Base-by-base conservation (phyloP, 257 asterid species). In the Ocimum tenuiflorum region DNA sequence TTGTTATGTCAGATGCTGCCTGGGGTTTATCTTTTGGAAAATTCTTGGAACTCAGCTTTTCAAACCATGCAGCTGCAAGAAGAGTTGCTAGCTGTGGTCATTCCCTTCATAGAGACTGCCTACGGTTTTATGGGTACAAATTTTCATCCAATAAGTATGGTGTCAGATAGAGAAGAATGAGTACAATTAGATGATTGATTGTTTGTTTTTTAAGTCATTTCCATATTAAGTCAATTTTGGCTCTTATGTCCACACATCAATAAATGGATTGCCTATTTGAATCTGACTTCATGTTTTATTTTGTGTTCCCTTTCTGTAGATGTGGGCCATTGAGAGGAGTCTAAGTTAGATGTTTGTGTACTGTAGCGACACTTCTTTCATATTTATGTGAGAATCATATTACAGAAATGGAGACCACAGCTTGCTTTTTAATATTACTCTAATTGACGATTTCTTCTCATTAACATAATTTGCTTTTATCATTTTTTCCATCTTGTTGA, bases 41-140 rank as follows among this genome's bases (percentile, higher is more conserved):
- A 66, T 82, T 86, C 70, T 58, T 88, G 81, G 94, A 88, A 72
- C 89, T 88, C 64, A 83, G 94, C 78, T 88, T 88, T 78, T 86
- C 96, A 64, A 84, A 84, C 70, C 96, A 88, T 82, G 87, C 91
- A 59, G 88, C 94, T 75, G 94, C 94, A 52, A 80, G 84, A 80
- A 85, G 91, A 77, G 89, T 84, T 61, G 95, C 96, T 20, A 85
- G 78, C 64, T 88, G 96, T 74, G 96, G 96, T 17, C 96, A 88
- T 75, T 86, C 95, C 67, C 84, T 88, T 73, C 95, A 86, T 52
- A 79, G 95, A 82, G 95, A 88, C 38, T 88, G 95, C 81, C 91
- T 88, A 35, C 86, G 94, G 50, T 84, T 83, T 78, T 88, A 86
- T 76, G 96, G 96, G 96, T 88, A 79, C 39, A 61, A 8, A 24